These are phyloP conservation scores for Lavandula angustifolia DNA, from an alignment of 257 asterid species.

Conservation along the genomic window DNA sequence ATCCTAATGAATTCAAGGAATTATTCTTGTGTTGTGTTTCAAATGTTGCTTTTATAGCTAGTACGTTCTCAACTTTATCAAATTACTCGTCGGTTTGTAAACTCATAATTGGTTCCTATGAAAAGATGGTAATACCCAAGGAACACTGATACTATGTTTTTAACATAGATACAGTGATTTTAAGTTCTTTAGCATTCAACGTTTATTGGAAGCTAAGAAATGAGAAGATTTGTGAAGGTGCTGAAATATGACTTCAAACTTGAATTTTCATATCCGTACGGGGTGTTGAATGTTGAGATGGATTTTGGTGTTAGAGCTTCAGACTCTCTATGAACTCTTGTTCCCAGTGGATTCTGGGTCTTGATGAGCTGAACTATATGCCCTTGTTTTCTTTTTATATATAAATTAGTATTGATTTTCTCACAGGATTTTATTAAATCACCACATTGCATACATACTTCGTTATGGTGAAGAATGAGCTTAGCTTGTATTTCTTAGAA, in stretches of 20 bases:
- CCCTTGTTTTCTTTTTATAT: not conserved
- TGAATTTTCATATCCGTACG: slow-evolving; percentile 2
- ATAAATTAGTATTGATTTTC: slow-evolving; percentile 8
- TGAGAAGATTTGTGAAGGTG: slow-evolving; percentile 2
- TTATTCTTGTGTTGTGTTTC: too few species aligned
- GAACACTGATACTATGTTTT: slow-evolving; percentile 13
- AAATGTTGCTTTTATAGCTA: too few species aligned
- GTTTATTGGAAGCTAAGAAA: slow-evolving; percentile 2
- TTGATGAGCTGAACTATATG: slow-evolving; percentile 9
- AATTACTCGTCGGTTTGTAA: too few species aligned
- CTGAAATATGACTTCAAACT: slow-evolving; percentile 17
- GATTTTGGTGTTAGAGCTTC: slow-evolving; percentile 17
- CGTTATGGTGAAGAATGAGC: not conserved
- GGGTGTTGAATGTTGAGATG: slow-evolving; percentile 6
- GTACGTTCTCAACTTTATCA: too few species aligned
- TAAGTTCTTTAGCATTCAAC: not conserved
- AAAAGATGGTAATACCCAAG: not conserved
- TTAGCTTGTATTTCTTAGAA: not conserved
- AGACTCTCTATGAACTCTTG: not conserved
- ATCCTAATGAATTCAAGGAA: too few species aligned
- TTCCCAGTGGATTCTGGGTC: slow-evolving; percentile 18
- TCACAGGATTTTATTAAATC: not conserved
- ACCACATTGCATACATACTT: not conserved
- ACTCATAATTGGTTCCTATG: not conserved
- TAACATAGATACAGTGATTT: not conserved